Evolutionary conservation across 1,139 yeast species (phyloP).

Genomic region (Scheffersomyces quercinus): DNA sequence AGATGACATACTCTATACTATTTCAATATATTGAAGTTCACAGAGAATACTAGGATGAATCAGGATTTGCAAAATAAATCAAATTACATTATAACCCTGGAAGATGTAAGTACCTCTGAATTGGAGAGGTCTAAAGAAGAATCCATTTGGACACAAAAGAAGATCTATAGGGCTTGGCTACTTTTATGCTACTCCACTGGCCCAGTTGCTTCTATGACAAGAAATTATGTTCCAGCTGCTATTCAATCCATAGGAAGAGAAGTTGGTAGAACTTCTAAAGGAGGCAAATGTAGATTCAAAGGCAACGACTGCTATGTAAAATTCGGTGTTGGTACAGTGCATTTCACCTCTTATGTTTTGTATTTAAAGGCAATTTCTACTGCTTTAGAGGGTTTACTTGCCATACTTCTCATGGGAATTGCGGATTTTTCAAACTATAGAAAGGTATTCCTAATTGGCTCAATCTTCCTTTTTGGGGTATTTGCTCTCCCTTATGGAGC

Average conservation of each 20-base stretch:
- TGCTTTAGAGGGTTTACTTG: conserved; percentile 39
- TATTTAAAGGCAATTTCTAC: conserved; percentile 42
- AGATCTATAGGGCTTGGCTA: conserved; percentile 22
- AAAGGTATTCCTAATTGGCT: conserved; percentile 30
- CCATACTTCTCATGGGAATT: conserved; percentile 41
- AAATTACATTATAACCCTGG: no score
- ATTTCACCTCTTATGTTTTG: conserved; percentile 38
- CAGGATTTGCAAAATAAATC: no score
- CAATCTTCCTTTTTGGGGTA: conserved; percentile 35
- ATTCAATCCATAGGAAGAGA: conserved; percentile 40
- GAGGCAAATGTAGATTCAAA: conserved; percentile 22
- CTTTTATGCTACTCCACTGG: conserved; percentile 35
- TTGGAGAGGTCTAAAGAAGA: not conserved
- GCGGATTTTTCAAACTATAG: conserved; percentile 46
- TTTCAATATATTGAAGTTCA: no score
- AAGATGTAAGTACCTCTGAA: no score
- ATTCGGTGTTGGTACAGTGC: conserved; percentile 38
- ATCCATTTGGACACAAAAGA: conserved; percentile 17
- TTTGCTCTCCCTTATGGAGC: conserved; percentile 43
- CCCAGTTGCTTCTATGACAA: conserved; percentile 45
- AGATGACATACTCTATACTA: no score
- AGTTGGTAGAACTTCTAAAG: conserved; percentile 30
- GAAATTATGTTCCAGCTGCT: conserved; percentile 45
- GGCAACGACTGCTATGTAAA: conserved; percentile 43
- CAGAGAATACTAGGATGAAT: no score